Evolutionary conservation across 1,284 basidiomycete genomes (phyloP), one percentile per base, ranked within the genome.

Genomic region (Ceratobasidium sp.): DNA sequence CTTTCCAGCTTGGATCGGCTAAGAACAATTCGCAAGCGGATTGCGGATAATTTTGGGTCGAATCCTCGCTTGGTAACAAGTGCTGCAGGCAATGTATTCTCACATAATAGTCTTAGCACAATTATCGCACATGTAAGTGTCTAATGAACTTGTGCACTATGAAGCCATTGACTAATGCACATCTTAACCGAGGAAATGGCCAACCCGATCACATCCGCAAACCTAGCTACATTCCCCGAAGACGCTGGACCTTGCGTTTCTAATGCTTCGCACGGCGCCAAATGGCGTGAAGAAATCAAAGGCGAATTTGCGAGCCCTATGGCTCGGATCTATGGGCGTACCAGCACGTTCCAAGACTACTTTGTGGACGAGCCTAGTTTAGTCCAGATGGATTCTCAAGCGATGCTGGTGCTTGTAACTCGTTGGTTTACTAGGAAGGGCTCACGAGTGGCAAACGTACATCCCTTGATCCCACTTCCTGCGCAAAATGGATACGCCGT

Each of bases 321-420:
- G 57, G 57, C 27, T 16, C 18, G 27, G 27, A 4, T 30, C n/a
- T 6, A 30, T 16, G 7, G 7, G 33, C 23, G n/a, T 4, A 57
- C 8, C n/a, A 6, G 20, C 6, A 7, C 23, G 57, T 33, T 30
- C 27, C 57, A 30, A 33, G 57, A 60, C 27, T n/a, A 30, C 27
- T 60, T 30, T 60, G 57, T 60, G 18, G 30, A 60, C 23, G 57
- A 60, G 57, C 57, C 57, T 16, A 7, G 27, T 30, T 27, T 60
- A 7, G 57, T 60, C 57, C 23, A 16, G 7, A 16, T 33, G n/a
- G 57, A 33, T 27, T 20, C 14, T 16, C 57, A 60, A 27, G 8
- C 33, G 16, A 27, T 6, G 3, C 57, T 14, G 23, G 23, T 30
- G 7, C 20, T 60, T 7, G 23, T 33, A 16, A 27, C 57, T 7